Evolutionary conservation across 306 rosid species (phyloP).

Genomic region (Echinosophora koreensis): DNA sequence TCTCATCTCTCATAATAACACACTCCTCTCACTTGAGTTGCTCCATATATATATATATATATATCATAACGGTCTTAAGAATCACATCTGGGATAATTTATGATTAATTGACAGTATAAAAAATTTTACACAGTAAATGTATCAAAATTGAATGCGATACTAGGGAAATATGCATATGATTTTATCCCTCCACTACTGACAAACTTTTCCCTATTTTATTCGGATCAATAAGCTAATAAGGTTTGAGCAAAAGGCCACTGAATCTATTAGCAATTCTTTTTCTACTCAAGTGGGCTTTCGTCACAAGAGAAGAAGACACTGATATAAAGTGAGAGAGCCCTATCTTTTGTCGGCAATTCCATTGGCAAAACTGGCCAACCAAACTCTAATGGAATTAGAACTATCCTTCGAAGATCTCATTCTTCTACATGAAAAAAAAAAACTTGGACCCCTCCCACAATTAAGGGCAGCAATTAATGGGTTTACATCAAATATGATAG

Average conservation of each 20-base stretch:
- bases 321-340: background rate
- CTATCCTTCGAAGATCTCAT: conserved; percentile 47
- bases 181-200: conserved; percentile 39
- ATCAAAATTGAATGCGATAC: too few relatives aligned
- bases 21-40: too few relatives aligned
- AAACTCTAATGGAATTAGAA: conserved; percentile 43
- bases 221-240: background rate
- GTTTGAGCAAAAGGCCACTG: background rate
- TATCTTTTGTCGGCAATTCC: conserved; percentile 29
- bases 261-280: conserved; percentile 11
- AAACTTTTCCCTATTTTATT: conserved; percentile 15
- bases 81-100: too few relatives aligned
- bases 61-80: too few relatives aligned
- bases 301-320: conserved; percentile 3
- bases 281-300: conserved; percentile 28
- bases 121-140: too few relatives aligned
- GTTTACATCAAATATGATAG: conserved; percentile 17
- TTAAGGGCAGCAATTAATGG: conserved; percentile 33
- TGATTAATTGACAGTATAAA: too few relatives aligned
- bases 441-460: conserved; percentile 49
- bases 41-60: too few relatives aligned
- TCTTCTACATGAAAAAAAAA: conserved; percentile 34
- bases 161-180: background rate
- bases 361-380: conserved; percentile 48
- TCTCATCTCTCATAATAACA: too few relatives aligned